Evolutionary conservation across 768 basidiomycete genomes (phyloP), one percentile per base, ranked within the genome.

Genomic region (Lepiota venenata): DNA sequence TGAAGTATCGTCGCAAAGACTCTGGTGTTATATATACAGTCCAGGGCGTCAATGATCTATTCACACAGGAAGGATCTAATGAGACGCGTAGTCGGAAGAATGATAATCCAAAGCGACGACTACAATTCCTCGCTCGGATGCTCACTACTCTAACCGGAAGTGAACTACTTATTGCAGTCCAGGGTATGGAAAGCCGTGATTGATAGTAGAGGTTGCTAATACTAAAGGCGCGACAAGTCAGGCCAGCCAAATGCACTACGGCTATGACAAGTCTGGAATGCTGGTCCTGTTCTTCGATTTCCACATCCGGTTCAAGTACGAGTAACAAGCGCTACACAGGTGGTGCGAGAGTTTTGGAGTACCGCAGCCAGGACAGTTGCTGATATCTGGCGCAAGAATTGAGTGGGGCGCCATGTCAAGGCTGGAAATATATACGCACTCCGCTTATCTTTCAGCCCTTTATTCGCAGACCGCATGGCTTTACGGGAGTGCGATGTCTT

Each of bases 401-500:
- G 38, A 59, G 40, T 29, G 46, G 15, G 44, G 20, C 58, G 21
- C 16, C 45, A 25, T 21, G 18, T 35, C 27, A 44, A 16, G 6
- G 12, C 10, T 41, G 49, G 21, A 45, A 38, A 37, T 37, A 15
- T 18, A 9, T 7, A 71, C 84, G 57, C 63, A 93, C 96, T 93
- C 56, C 85, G 85, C 69, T 93, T 95, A 71, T 98, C 94, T 69
- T 94, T 92, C 63, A 97, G 72, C 1, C 94, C 93, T 70, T 98
- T 98, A 70, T 94, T 93, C 14, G 94, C 88, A 58, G 84, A 85
- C 39, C 95, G 80, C 93, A 96, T 96, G n/a, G 87, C 81, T 70
- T 98, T 98, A 48, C 91, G 79, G 18, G 92, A 93, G 71, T 98
- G 94, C 0, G 94, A 93, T 10, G 85, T 80, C 72, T 95, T 95